Conservation (phyloP, 164 flowering plant genomes). For the Hamamelis virginiana region DNA sequence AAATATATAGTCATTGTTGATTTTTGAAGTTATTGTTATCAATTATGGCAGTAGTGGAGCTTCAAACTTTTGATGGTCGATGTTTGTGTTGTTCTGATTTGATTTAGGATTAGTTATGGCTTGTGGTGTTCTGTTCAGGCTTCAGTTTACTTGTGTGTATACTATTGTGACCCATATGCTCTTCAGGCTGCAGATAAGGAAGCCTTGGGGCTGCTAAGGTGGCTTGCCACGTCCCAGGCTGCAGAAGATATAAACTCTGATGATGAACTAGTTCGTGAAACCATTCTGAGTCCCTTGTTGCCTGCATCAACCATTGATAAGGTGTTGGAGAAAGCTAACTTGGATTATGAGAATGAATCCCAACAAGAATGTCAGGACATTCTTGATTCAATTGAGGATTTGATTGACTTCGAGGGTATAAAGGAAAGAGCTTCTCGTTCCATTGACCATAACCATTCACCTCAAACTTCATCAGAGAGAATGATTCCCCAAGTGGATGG, state of each 20-base stretch:
- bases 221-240: conserved; percentile 96
- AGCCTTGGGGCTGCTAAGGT: conserved; percentile 68
- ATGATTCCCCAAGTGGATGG: conserved; percentile 71
- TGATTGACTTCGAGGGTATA: conserved; percentile 21
- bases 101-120: too few relatives aligned
- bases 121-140: too few relatives aligned
- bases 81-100: too few relatives aligned
- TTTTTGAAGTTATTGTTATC: too few relatives aligned
- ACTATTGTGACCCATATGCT: not conserved
- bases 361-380: conserved; percentile 97
- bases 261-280: conserved; percentile 74
- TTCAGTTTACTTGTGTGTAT: too few relatives aligned
- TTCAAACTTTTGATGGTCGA: too few relatives aligned
- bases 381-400: conserved; percentile 76
- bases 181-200: conserved; percentile 63
- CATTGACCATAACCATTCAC: conserved; percentile 11
- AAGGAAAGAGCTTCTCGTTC: conserved; percentile 23
- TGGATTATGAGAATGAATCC: conserved; percentile 74
- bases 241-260: conserved; percentile 83
- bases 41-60: too few relatives aligned
- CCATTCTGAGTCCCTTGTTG: conserved; percentile 69
- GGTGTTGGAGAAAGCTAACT: conserved; percentile 74
- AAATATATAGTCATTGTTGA: too few relatives aligned
- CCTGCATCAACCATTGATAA: conserved; percentile 55
- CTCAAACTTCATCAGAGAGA: conserved; percentile 20